These are phyloP conservation scores for Aspergillus sclerotioniger DNA, from an alignment of 495 filamentous ascomycete species.

Conservation along the genomic window DNA sequence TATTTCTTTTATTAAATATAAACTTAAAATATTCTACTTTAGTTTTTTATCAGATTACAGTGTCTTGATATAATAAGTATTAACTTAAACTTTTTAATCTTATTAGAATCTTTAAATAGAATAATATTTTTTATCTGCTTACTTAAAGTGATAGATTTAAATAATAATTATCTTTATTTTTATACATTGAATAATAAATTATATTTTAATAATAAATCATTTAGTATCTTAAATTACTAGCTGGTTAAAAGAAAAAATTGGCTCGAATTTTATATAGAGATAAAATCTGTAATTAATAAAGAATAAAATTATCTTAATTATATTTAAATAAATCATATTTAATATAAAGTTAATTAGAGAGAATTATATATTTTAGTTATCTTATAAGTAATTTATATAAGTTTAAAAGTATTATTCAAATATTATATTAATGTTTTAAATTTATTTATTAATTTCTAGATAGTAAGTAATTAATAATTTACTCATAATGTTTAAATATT, in stretches of 20 bases:
- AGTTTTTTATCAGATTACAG: not conserved
- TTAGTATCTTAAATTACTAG: not conserved
- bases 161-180: not conserved
- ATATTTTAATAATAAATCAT: not conserved
- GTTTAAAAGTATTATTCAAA: too few relatives aligned
- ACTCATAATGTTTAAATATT: not conserved
- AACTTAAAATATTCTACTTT: not conserved
- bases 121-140: not conserved
- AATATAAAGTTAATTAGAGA: not conserved
- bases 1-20: not conserved
- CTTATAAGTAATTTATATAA: constrained; percentile 2
- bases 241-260: not conserved
- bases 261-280: not conserved
- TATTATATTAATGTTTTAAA: not conserved
- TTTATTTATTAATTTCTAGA: not conserved
- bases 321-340: not conserved
- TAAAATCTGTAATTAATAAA: not conserved
- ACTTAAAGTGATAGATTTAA: not conserved
- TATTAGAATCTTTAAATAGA: too few relatives aligned
- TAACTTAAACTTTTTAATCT: too few relatives aligned
- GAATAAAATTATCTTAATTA: too few relatives aligned
- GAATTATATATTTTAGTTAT: not conserved
- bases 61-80: too few relatives aligned
- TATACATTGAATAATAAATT: not conserved
- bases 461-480: not conserved